Base-by-base conservation (phyloP, 2,329 filamentous ascomycete species). In the Epichloe amarillans region DNA sequence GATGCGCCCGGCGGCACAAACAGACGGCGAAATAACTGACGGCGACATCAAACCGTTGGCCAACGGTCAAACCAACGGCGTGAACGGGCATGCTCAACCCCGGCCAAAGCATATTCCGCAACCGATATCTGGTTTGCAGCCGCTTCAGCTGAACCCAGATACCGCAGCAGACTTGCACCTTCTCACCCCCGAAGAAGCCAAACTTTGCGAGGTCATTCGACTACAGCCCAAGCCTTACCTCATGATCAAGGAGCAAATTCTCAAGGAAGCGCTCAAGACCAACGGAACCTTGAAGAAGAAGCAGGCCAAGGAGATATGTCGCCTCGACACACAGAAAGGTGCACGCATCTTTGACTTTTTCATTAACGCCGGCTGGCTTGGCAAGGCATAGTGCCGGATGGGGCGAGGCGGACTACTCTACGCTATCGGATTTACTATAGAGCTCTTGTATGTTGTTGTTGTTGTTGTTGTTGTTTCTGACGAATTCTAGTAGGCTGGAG, bases 221-320 rank as follows among this genome's bases (percentile, higher is more conserved):
- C 71, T 98, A 49, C 86, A 93, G 66, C 93, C 93, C 0, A 98
- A 98, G 70, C 88, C 93, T 1, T 98, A 96, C 65, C 69, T 96
- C 5, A 88, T 88, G 62, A 88, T 97, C 67, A 98, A 98, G 68
- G 89, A 96, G 65, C 83, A 86, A 54, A 74, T 97, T n/a, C 69
- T 97, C 49, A 87, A 88, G 60, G 91, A 97, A 64, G 88, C 91
- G 0, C 79, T 95, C 64, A 93, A 91, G 69, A 83, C 83, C 52
- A 91, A 93, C 52, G 93, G 93, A 1, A 79, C 76, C 12, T 70
- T 98, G 7, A 97, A 95, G 74, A 95, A 93, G 76, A 97, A 96
- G 69, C 84, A 91, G 58, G 89, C 89, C 2, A 86, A 84, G 63
- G 86, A 94, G 62, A 83, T 97, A 26, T 90, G 86, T 62, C 69